Conservation (phyloP, 2,329 filamentous ascomycete species). For the Salinomyces thailandicus region DNA sequence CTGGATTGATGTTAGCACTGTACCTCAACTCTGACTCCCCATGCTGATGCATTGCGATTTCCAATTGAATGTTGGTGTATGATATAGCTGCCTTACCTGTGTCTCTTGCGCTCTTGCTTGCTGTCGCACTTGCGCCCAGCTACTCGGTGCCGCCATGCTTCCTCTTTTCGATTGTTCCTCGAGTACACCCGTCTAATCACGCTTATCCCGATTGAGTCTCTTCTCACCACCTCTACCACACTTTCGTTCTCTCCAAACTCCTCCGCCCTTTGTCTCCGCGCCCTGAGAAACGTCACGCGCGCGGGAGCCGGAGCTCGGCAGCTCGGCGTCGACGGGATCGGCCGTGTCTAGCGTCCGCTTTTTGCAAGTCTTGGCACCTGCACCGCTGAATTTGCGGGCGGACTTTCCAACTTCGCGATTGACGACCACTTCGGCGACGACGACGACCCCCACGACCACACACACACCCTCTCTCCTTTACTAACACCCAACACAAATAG, state of each 20-base stretch:
- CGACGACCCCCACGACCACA: conserved; percentile 7
- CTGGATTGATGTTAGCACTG: conserved; percentile 36
- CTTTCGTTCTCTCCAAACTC: too few species aligned
- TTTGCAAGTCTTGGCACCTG: not conserved
- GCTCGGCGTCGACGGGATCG: too few species aligned
- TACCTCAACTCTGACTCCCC: not conserved
- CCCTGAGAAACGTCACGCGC: too few species aligned
- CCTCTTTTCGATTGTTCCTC: not conserved
- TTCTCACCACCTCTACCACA: too few species aligned
- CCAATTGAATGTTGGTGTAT: conserved; percentile 1
- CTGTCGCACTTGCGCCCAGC: conserved; percentile 91
- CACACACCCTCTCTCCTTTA: conserved; percentile 8
- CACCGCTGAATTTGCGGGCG: conserved; percentile 1
- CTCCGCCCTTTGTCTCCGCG: too few species aligned
- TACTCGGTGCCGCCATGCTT: conserved; percentile 8
- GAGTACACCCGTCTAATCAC: too few species aligned
- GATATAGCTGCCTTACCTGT: conserved; percentile 50
- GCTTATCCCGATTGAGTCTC: too few species aligned
- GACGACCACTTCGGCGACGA: not conserved
- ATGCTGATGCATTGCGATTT: too few species aligned
- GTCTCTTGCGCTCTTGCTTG: conserved; percentile 82
- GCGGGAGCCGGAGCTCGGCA: too few species aligned
- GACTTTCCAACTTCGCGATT: conserved; percentile 2
- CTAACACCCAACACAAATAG: conserved; percentile 13
- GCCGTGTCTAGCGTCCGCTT: not conserved